Conservation (phyloP, 2,329 filamentous ascomycete species). For the Sporothrix euskadiensis region DNA sequence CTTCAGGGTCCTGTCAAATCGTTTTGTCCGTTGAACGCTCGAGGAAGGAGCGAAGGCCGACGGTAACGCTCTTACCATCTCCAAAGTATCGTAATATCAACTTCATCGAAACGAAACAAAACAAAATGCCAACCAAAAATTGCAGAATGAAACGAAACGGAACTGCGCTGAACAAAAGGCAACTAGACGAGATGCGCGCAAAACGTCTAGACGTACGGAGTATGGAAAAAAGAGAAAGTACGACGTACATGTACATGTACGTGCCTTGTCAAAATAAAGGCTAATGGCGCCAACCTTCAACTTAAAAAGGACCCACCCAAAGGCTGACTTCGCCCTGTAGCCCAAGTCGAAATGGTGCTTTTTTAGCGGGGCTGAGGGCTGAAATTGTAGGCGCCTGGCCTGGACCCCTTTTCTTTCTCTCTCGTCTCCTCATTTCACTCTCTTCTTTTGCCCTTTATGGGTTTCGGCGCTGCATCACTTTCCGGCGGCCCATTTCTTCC, state of each 20-base stretch:
- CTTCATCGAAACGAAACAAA: background rate
- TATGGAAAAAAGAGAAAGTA: too few relatives aligned
- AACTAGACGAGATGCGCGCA: background rate
- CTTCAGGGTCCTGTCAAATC: background rate
- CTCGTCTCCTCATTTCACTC: background rate
- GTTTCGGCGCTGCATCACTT: background rate
- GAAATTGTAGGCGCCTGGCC: background rate
- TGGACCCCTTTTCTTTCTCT: background rate
- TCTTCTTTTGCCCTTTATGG: background rate
- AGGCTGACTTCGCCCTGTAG: conserved; percentile 9
- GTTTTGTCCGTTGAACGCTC: background rate
- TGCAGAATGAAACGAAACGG: conserved; percentile 11
- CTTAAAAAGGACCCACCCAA: conserved; percentile 3
- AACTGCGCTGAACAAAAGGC: background rate
- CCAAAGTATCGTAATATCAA: background rate
- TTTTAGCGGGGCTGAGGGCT: conserved; percentile 19
- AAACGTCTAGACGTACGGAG: background rate
- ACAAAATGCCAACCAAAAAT: background rate
- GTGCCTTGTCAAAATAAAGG: background rate
- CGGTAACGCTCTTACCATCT: background rate
- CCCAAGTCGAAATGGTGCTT: background rate
- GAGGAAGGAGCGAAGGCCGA: background rate
- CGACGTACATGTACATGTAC: too few relatives aligned
- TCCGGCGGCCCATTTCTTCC: too few relatives aligned
- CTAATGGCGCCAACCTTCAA: background rate